Evolutionary conservation across 1,284 basidiomycete species (phyloP).

Genomic region (Blastosporella zonata): DNA sequence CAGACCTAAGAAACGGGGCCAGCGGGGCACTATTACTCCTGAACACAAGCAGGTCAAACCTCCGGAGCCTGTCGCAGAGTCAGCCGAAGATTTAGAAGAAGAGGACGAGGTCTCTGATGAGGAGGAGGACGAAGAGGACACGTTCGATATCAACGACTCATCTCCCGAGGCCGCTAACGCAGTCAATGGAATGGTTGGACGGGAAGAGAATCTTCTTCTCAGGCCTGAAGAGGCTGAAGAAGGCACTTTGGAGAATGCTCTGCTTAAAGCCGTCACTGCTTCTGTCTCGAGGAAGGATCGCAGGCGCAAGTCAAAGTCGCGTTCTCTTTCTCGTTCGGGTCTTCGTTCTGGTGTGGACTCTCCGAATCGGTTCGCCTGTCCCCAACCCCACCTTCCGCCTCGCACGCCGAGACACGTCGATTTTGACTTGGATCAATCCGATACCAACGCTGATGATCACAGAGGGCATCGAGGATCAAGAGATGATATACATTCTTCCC

Average conservation of each 20-base stretch:
- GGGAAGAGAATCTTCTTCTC: conserved; percentile 22
- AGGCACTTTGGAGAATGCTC: conserved; percentile 13
- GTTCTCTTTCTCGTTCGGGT: conserved; percentile 41
- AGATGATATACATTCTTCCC: conserved; percentile 38
- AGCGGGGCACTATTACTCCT: conserved; percentile 22
- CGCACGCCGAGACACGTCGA: conserved; percentile 54
- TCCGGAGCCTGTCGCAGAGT: conserved; percentile 27
- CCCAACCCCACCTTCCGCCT: conserved; percentile 54
- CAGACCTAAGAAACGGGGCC: conserved; percentile 38
- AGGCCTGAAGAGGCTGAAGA: conserved; percentile 22
- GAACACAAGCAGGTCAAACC: conserved; percentile 19
- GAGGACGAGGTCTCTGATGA: conserved; percentile 43
- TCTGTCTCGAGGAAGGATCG: conserved; percentile 33
- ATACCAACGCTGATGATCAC: conserved; percentile 32
- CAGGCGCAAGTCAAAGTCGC: conserved; percentile 38
- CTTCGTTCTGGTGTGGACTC: conserved; percentile 68
- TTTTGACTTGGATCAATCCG: conserved; percentile 34
- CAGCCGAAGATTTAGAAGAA: conserved; percentile 41
- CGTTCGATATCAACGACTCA: conserved; percentile 89
- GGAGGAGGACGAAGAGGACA: conserved; percentile 59
- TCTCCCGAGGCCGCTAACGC: conserved; percentile 49
- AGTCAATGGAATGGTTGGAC: conserved; percentile 15
- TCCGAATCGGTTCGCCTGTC: conserved; percentile 73
- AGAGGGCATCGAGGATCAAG: conserved; percentile 28
- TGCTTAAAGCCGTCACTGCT: conserved; percentile 24